phyloP scores from a whole-genome alignment of 1,284 basidiomycete genomes.

The Trichosporon sp. region DNA sequence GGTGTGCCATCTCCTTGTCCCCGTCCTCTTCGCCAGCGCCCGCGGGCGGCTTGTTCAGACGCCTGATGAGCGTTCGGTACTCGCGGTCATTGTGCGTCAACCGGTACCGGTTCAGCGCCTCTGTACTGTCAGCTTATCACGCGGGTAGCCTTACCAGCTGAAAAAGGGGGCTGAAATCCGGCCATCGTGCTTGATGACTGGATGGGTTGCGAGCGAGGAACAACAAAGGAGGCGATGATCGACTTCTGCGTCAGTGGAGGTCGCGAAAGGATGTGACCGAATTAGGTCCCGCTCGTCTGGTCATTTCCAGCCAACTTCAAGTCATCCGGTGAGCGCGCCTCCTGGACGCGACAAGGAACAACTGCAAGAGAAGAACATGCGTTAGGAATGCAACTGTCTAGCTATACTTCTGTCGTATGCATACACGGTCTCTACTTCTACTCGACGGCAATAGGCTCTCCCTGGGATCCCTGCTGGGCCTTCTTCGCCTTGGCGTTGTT shows the following conservation, averaged over 20 bases:
- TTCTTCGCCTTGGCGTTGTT: constrained; percentile 26
- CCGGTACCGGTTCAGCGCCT: constrained; percentile 41
- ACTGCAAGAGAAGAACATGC: too few species aligned
- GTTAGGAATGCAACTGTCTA: not conserved
- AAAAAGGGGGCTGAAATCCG: constrained; percentile 5
- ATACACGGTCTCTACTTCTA: constrained; percentile 21
- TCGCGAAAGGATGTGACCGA: not conserved
- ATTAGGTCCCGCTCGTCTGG: constrained; percentile 11
- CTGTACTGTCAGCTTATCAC: constrained; percentile 17
- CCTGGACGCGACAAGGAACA: too few species aligned
- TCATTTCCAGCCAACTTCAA: not conserved
- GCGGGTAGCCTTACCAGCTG: constrained; percentile 27
- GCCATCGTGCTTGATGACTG: not conserved
- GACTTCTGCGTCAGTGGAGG: not conserved
- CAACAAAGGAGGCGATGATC: not conserved
- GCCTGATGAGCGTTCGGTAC: constrained; percentile 30
- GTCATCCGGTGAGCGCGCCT: not conserved
- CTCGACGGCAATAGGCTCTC: constrained; percentile 43
- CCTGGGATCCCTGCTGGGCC: constrained; percentile 15
- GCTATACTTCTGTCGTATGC: constrained; percentile 15
- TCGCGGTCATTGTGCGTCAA: constrained; percentile 42
- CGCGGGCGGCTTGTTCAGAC: constrained; percentile 23
- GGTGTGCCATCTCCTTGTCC: constrained; percentile 30
- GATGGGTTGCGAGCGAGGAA: not conserved
- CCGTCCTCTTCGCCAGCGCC: constrained; percentile 9